Evolutionary conservation across 148 eudicot genomes (phyloP).

Genomic region (Diospyros kaki): DNA sequence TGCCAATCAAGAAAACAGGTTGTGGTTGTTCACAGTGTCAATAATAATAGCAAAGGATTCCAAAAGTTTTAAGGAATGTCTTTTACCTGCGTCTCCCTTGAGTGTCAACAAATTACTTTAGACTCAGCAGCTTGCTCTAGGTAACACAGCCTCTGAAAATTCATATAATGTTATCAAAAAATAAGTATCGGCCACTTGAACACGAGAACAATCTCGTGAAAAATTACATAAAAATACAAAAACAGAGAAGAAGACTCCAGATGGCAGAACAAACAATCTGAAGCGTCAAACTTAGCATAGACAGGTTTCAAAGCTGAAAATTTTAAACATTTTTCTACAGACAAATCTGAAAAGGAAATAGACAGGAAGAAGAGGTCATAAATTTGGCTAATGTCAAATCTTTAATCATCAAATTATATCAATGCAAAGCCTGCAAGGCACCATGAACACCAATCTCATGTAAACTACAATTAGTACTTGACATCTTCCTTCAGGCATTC

Average conservation of each 20-base stretch:
- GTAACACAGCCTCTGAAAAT: slow-evolving; percentile 79
- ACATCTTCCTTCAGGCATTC: background rate
- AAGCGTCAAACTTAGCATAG: no score
- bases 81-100: slow-evolving; percentile 76
- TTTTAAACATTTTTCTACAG: background rate
- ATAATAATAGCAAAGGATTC: background rate
- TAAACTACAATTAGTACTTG: background rate
- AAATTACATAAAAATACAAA: background rate
- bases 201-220: background rate
- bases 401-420: slow-evolving; percentile 7
- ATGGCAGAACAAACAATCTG: background rate
- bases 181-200: background rate
- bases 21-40: background rate
- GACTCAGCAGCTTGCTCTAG: slow-evolving; percentile 88
- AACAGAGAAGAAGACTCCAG: background rate
- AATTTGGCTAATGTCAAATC: background rate
- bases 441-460: background rate
- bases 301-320: background rate
- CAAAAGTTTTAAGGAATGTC: background rate
- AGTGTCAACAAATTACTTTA: slow-evolving; percentile 65
- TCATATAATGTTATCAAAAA: slow-evolving; percentile 13
- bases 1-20: background rate
- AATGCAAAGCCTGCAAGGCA: background rate
- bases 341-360: background rate
- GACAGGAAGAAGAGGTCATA: background rate